Percentiles rank a stretch among this genome's conserved stretches.
phyloP scores from a whole-genome alignment of 2,329 filamentous ascomycete genomes.

The Claviceps paspali region DNA sequence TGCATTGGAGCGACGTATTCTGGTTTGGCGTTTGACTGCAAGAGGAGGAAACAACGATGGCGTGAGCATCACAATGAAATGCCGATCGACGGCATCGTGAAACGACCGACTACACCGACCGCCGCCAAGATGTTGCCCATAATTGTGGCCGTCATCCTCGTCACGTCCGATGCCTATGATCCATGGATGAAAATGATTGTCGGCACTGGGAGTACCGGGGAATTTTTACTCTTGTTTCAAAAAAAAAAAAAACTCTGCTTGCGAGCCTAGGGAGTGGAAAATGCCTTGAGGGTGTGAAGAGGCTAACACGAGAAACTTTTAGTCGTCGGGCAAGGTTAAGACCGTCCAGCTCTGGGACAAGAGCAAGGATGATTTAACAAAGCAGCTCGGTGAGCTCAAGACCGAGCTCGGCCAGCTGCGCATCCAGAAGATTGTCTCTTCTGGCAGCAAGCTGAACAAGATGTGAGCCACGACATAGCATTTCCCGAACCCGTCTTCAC shows the following conservation, averaged over 20 bases:
- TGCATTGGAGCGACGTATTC: not conserved
- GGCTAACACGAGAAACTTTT: too few species aligned
- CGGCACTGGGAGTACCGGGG: too few species aligned
- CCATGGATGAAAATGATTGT: too few species aligned
- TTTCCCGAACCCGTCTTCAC: too few species aligned
- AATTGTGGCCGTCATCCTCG: too few species aligned
- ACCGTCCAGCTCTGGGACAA: conserved; percentile 94
- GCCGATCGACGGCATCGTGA: not conserved
- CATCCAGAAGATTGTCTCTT: conserved; percentile 96
- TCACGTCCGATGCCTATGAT: too few species aligned
- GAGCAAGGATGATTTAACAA: conserved; percentile 96
- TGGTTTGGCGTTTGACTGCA: not conserved
- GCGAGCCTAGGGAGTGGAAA: too few species aligned
- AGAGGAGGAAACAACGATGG: not conserved
- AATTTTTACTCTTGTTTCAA: too few species aligned
- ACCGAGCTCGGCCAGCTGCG: conserved; percentile 89
- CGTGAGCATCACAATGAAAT: not conserved
- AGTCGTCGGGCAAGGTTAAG: conserved; percentile 63
- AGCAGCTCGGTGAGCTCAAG: conserved; percentile 92
- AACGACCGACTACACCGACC: too few species aligned
- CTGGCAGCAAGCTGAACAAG: conserved; percentile 89
- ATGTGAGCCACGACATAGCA: conserved; percentile 51
- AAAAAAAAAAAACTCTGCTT: too few species aligned
- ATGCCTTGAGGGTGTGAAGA: too few species aligned
- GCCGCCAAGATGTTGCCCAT: too few species aligned